phyloP scores from a whole-genome alignment of 768 basidiomycete genomes.

The Naganishia vaughanmartiniae region DNA sequence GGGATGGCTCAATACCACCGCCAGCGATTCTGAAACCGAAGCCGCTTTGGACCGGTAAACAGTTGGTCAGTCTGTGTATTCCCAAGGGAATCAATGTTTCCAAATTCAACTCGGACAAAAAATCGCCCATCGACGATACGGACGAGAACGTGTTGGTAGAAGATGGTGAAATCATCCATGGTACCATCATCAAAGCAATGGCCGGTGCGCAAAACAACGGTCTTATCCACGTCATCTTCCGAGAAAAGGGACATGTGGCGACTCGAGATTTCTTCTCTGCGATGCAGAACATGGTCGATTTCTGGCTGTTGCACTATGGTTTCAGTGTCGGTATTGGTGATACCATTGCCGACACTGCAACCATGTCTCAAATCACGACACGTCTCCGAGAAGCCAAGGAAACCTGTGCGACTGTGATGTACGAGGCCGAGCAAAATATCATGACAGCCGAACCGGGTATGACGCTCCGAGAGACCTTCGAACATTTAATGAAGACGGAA shows the following conservation, averaged over 20 bases:
- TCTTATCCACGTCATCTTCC: conserved; percentile 92
- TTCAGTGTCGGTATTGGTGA: conserved; percentile 99
- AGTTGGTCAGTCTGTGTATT: conserved; percentile 84
- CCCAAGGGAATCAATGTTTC: conserved; percentile 85
- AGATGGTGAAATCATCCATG: conserved; percentile 91
- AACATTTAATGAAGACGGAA: conserved; percentile 82
- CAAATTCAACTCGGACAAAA: conserved; percentile 59
- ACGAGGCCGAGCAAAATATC: conserved; percentile 77
- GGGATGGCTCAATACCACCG: conserved; percentile 89
- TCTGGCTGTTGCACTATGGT: conserved; percentile 97
- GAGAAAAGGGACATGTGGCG: conserved; percentile 92
- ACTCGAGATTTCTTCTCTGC: conserved; percentile 88
- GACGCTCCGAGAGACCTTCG: conserved; percentile 98
- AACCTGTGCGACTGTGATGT: conserved; percentile 73
- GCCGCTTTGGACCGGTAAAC: conserved; percentile 96
- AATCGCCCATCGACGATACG: conserved; percentile 77
- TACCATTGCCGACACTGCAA: conserved; percentile 85
- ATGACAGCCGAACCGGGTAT: conserved; percentile 91
- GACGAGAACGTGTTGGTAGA: conserved; percentile 96
- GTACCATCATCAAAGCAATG: conserved; percentile 98
- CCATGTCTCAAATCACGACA: conserved; percentile 80
- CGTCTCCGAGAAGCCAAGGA: conserved; percentile 78
- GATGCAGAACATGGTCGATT: conserved; percentile 92
- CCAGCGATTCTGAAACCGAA: conserved; percentile 96
- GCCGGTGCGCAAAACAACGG: conserved; percentile 88